Percentiles rank a stretch among this genome's conserved stretches.
These are phyloP conservation scores for Inonotus obliquus DNA, from an alignment of 1,284 basidiomycete species.

Conservation along the genomic window DNA sequence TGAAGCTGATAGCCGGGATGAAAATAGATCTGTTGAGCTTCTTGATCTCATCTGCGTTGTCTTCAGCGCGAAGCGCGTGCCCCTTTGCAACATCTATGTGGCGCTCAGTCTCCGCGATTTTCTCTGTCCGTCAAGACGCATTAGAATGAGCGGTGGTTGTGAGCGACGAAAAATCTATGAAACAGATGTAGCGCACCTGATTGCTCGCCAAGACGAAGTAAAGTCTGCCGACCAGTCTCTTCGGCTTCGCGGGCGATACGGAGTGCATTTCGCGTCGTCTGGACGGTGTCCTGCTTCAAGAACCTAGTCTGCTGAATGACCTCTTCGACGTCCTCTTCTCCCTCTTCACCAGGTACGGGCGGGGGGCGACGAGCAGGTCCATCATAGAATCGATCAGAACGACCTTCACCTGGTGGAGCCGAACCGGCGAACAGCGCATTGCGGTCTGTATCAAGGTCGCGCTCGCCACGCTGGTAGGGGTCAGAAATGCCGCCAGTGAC, in stretches of 20 bases:
- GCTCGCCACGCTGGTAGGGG: constrained; percentile 53
- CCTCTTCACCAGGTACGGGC: constrained; percentile 68
- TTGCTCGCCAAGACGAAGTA: constrained; percentile 88
- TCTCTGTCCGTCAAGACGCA: constrained; percentile 46
- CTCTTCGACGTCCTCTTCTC: constrained; percentile 94
- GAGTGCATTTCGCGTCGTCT: constrained; percentile 89
- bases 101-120: constrained; percentile 92
- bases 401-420: constrained; percentile 44
- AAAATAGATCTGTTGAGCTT: constrained; percentile 95
- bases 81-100: constrained; percentile 94
- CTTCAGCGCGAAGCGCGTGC: constrained; percentile 84
- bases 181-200: constrained; percentile 65
- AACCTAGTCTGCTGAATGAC: constrained; percentile 92
- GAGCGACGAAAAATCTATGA: background rate
- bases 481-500: constrained; percentile 53
- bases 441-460: constrained; percentile 58
- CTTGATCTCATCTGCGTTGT: constrained; percentile 92
- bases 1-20: constrained; percentile 84
- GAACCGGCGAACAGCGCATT: constrained; percentile 74
- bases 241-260: constrained; percentile 92
- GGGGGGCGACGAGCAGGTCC: constrained; percentile 42
- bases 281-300: constrained; percentile 91
- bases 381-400: constrained; percentile 48
- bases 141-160: background rate
- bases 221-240: constrained; percentile 88